These are phyloP conservation scores for Russula sp. DNA, from an alignment of 768 basidiomycete species.

Conservation along the genomic window DNA sequence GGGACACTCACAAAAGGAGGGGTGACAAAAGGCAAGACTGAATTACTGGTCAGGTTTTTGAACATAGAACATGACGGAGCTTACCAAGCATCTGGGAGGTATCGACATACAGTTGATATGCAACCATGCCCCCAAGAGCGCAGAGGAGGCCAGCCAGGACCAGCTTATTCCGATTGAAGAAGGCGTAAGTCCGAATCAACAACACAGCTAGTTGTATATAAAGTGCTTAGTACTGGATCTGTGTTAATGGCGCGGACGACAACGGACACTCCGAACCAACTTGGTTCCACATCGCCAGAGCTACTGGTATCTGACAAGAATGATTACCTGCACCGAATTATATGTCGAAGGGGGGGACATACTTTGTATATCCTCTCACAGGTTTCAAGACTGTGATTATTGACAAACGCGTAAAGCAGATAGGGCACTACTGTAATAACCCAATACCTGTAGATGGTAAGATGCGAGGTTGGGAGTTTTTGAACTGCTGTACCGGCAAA, in stretches of 20 bases:
- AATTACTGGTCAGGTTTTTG: background rate
- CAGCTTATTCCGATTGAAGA: slow-evolving; percentile 72
- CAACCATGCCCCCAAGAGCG: slow-evolving; percentile 63
- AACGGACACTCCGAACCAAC: slow-evolving; percentile 67
- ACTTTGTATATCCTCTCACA: slow-evolving; percentile 71
- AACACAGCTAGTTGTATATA: slow-evolving; percentile 47
- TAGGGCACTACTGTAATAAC: slow-evolving; percentile 75
- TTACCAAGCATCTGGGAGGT: slow-evolving; percentile 70
- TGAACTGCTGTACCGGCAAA: slow-evolving; percentile 56
- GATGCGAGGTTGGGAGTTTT: background rate
- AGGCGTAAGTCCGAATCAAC: slow-evolving; percentile 78
- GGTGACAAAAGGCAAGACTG: slow-evolving; percentile 49
- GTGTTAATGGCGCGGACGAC: background rate
- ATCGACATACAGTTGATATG: slow-evolving; percentile 77
- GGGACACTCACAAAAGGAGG: slow-evolving; percentile 46
- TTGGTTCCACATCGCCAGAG: slow-evolving; percentile 83
- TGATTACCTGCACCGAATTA: background rate
- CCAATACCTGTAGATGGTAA: slow-evolving; percentile 53
- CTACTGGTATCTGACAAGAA: slow-evolving; percentile 57
- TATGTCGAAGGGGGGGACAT: background rate
- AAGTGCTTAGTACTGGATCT: slow-evolving; percentile 5
- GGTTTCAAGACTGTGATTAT: slow-evolving; percentile 53
- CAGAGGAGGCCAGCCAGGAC: slow-evolving; percentile 56
- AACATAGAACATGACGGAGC: slow-evolving; percentile 20
- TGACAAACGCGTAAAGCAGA: slow-evolving; percentile 67